Conservation (phyloP, 2,329 filamentous ascomycete genomes). For the Penicillium hesseltinei region DNA sequence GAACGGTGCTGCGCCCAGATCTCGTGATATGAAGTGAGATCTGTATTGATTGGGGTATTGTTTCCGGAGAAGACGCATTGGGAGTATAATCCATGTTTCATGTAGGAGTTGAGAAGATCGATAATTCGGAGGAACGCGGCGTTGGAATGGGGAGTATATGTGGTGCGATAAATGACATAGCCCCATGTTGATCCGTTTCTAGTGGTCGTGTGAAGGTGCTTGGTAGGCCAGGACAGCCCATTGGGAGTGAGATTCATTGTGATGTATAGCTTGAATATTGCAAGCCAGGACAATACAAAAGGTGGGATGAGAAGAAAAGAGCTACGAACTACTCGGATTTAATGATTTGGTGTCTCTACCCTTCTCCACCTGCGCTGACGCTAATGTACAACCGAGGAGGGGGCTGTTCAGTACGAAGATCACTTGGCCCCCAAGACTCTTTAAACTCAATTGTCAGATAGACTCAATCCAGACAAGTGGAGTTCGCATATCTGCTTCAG, state of each 20-base stretch:
- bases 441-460: background rate
- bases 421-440: background rate
- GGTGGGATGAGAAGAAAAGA: background rate
- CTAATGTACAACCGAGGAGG: background rate
- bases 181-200: background rate
- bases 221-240: background rate
- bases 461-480: background rate
- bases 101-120: conserved; percentile 2
- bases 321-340: background rate
- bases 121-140: background rate
- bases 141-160: conserved; percentile 1
- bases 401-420: background rate
- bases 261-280: background rate
- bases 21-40: background rate
- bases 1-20: background rate
- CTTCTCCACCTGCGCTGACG: background rate
- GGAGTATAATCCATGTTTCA: background rate
- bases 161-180: conserved; percentile 7
- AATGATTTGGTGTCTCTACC: background rate
- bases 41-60: background rate
- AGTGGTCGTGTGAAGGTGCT: background rate
- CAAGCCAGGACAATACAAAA: background rate
- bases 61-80: background rate
- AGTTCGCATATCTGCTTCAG: background rate
- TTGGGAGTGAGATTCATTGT: background rate